phyloP scores from a whole-genome alignment of 768 basidiomycete genomes.

The Lyophyllum shimeji region DNA sequence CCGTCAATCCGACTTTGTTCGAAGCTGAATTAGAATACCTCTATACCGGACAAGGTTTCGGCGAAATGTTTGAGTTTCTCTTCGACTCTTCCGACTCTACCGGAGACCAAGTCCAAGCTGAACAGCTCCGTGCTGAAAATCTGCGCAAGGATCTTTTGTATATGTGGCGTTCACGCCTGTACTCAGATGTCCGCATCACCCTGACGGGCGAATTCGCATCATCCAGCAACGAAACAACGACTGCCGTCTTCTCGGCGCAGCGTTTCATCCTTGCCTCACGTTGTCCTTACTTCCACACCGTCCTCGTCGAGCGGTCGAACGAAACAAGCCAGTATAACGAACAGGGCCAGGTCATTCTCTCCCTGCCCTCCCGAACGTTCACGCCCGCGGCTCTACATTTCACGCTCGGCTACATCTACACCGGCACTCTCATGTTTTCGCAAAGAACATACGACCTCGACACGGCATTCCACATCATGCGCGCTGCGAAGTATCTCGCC shows the following conservation, averaged over 20 bases:
- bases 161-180: slow-evolving; percentile 95
- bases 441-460: slow-evolving; percentile 91
- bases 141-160: slow-evolving; percentile 91
- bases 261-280: slow-evolving; percentile 91
- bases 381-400: slow-evolving; percentile 94
- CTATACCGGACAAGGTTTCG: slow-evolving; percentile 89
- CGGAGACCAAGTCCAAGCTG: slow-evolving; percentile 43
- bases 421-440: slow-evolving; percentile 91
- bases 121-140: slow-evolving; percentile 70
- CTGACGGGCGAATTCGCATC: slow-evolving; percentile 70
- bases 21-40: slow-evolving; percentile 90
- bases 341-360: slow-evolving; percentile 57
- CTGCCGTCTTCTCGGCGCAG: slow-evolving; percentile 88
- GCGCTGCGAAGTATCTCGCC: slow-evolving; percentile 77
- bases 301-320: slow-evolving; percentile 64
- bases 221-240: slow-evolving; percentile 63
- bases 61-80: slow-evolving; percentile 84
- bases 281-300: slow-evolving; percentile 81
- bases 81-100: slow-evolving; percentile 66
- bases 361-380: slow-evolving; percentile 88
- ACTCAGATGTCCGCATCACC: slow-evolving; percentile 86
- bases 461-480: slow-evolving; percentile 88
- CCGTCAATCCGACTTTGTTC: slow-evolving; percentile 79
- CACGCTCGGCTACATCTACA: slow-evolving; percentile 92
- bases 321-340: not conserved